Conservation (phyloP, 163 green algal species). For the Volvox carteri region DNA sequence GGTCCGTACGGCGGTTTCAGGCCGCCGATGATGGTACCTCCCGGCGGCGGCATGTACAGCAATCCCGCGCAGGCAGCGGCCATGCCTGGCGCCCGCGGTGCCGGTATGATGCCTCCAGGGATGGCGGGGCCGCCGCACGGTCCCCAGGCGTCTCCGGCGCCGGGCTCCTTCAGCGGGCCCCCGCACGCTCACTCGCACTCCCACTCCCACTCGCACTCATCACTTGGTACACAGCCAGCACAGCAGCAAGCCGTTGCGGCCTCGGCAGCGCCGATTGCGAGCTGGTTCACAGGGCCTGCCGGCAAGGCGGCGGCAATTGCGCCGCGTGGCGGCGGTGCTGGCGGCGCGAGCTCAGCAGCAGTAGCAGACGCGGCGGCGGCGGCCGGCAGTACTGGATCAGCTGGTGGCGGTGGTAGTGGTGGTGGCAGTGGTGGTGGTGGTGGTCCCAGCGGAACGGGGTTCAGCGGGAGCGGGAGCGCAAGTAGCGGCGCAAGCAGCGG, state of each 20-base stretch:
- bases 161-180: neutral
- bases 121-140: neutral
- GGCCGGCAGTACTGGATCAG: no score
- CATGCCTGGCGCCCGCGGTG: constrained; percentile 5
- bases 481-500: neutral
- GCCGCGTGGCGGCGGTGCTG: neutral
- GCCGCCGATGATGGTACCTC: neutral
- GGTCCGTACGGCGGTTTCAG: constrained; percentile 8
- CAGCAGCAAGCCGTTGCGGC: neutral
- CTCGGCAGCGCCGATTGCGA: neutral
- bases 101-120: neutral
- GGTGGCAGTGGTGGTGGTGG: neutral
- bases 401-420: neutral
- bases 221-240: neutral
- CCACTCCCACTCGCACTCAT: neutral
- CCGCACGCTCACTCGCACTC: neutral
- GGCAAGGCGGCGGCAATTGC: constrained; percentile 41
- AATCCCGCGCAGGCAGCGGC: neutral
- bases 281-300: constrained; percentile 16
- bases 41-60: constrained; percentile 10
- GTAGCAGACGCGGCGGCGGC: no score
- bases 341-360: no score
- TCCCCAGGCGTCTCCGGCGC: neutral
- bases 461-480: neutral
- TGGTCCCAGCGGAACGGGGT: neutral